Evolutionary conservation across 768 basidiomycete genomes (phyloP), one percentile per base, ranked within the genome.

Genomic region (Heimioporus sp.): DNA sequence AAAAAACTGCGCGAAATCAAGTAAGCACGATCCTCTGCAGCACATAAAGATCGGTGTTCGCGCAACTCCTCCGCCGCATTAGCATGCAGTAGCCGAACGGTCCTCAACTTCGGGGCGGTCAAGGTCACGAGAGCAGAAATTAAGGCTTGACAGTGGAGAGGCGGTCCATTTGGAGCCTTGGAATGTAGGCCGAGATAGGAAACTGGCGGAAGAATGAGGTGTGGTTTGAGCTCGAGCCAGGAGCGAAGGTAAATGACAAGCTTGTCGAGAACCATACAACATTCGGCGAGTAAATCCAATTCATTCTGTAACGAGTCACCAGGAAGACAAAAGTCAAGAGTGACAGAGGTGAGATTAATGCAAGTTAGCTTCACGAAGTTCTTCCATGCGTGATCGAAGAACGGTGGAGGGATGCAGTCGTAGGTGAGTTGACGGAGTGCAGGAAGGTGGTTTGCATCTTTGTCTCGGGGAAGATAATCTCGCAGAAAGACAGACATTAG

Each of bases 401-500:
- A 66, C 17, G 65, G 64, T 2, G 62, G 66, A 5, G 66, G 66
- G 20, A 64, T 66, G 41, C 66, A 66, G 35, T 66, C 66, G n/a
- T 68, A 66, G 11, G 59, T 64, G 30, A 68, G 65, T 37, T 64
- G 61, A 34, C 66, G 59, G 36, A 68, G 65, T 28, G 66, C 61
- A 31, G 66, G 65, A 35, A 68, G 48, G 31, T 59, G 62, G 41
- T 68, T 68, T 36, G 50, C 54, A 31, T 60, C 51, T 36, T 61
- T 66, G 36, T 68, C 48, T 36, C 59, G 54, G 2, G 64, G 66
- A 36, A 68, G 65, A 32, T 66, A 68, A 51, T 66, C 66, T 15
- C 62, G 64, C 19, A 66, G 36, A 38, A 66, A 66, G 49, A 66
- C 54, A 17, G 65, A 68, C 54, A 52, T 58, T 6, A 68, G 46